A percentile compares a stretch with the other conserved stretches of the same genome.
Conservation (phyloP, 1,284 basidiomycete genomes). For the Trichosporon sp. region DNA sequence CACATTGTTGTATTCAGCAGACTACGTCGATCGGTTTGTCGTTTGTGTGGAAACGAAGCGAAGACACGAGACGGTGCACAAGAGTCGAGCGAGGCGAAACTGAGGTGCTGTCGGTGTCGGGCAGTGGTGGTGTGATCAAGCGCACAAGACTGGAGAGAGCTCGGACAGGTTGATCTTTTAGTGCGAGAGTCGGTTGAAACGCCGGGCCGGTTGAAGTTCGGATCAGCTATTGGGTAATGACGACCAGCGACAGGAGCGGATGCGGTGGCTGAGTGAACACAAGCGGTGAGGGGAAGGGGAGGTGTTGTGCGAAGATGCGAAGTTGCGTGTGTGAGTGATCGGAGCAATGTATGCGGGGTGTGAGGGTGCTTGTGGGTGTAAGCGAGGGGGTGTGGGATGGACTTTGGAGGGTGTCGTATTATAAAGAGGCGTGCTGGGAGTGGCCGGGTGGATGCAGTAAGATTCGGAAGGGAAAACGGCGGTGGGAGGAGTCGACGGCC, state of each 20-base stretch:
- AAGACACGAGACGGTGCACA: not conserved
- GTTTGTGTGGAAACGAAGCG: not conserved
- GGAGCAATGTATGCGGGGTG: not conserved
- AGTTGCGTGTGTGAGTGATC: not conserved
- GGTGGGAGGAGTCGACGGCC: not conserved
- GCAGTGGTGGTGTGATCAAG: not conserved
- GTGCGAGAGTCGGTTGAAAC: not conserved
- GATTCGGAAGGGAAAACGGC: not conserved
- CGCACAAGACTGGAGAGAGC: not conserved
- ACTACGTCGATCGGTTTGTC: not conserved
- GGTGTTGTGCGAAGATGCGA: not conserved
- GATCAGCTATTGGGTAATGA: not conserved
- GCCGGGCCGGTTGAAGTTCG: constrained; percentile 1
- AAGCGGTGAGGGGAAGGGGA: not conserved
- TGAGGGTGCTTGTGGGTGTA: not conserved
- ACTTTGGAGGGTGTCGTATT: not conserved
- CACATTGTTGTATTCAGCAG: not conserved
- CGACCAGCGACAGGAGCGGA: not conserved
- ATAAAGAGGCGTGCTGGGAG: not conserved
- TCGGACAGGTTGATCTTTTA: not conserved
- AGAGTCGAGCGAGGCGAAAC: not conserved
- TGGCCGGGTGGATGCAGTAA: not conserved
- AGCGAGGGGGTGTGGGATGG: not conserved
- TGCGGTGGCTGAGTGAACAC: not conserved
- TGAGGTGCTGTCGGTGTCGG: not conserved